A percentile compares a stretch with the other conserved stretches of the same genome.
Evolutionary conservation across 768 basidiomycete species (phyloP).

Genomic region (Tricholoma flavovirens): DNA sequence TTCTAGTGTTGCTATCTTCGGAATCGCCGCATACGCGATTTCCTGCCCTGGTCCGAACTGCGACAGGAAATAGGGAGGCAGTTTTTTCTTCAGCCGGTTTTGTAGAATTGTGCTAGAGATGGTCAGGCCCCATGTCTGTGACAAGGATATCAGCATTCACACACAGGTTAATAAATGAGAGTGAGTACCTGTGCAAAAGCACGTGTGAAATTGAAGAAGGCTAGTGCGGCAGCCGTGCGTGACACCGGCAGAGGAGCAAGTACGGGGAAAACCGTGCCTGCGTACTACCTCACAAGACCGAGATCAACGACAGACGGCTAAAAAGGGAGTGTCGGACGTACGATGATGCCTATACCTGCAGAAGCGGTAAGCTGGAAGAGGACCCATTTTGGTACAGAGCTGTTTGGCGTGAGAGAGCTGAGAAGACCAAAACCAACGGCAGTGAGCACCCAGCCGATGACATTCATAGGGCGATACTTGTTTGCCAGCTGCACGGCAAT

Average conservation of each 20-base stretch:
- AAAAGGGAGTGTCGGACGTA: not conserved
- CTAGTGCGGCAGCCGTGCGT: conserved; percentile 38
- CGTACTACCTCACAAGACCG: not conserved
- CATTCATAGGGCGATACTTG: not conserved
- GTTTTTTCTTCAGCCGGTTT: conserved; percentile 36
- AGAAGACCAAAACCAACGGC: not conserved
- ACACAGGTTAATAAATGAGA: not conserved
- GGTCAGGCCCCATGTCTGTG: conserved; percentile 45
- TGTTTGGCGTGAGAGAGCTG: not conserved
- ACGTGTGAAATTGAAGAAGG: conserved; percentile 35
- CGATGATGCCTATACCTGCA: conserved; percentile 9
- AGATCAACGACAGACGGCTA: not conserved
- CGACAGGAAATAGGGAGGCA: conserved; percentile 34
- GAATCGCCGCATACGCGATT: conserved; percentile 43
- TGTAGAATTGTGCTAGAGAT: conserved; percentile 47
- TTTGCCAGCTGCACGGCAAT: not conserved
- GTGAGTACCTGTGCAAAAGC: conserved; percentile 27
- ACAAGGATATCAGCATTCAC: not conserved
- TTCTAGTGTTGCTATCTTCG: conserved; percentile 29
- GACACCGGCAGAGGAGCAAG: conserved; percentile 38
- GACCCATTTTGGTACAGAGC: not conserved
- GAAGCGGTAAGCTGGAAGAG: conserved; percentile 8
- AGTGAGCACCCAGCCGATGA: not conserved
- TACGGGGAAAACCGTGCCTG: conserved; percentile 35
- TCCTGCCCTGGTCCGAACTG: conserved; percentile 32